Evolutionary conservation across 2,329 filamentous ascomycete genomes (phyloP), one percentile per base, ranked within the genome.

Genomic region (Cytospora paraplurivora): DNA sequence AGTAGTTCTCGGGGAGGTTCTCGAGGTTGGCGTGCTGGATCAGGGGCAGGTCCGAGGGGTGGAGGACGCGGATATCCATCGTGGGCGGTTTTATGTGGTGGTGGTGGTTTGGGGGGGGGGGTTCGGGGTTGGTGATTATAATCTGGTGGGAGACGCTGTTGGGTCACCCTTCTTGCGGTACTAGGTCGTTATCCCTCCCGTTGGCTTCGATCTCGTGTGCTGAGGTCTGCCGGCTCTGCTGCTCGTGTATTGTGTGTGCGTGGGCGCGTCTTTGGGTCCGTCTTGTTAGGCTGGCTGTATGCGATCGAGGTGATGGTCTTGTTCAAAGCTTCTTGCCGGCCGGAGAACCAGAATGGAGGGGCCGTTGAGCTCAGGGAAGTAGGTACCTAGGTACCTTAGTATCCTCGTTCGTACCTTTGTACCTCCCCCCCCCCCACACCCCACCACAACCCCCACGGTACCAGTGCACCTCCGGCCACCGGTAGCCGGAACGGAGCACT

Each of bases 1-100:
- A 98, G 86, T 99, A 99, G 84, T 99, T 99, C 79, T 99, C 95
- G 69, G 95, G 95, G 60, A 99, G 85, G 82, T 99, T 99, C 76
- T 96, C 96, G 76, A 99, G 93, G 82, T 99, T 98, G 75, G 94
- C 94, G 78, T 96, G 93, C 81, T 99, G 95, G 75, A 99, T 93
- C 74, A 95, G 88, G 69, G 92, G 92, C 69, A 96, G 91, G 79
- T 96, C 92, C 68, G 87, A 90, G 68, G 92, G 83, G 69, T 87
- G 89, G 70, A 99, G 88, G 68, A 95, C 82, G 69, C 94, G 90
- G 78, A 99, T 96, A 80, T 96, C 92, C 92, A 96, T 98, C 77
- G 67, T 79, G 78, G 68, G 44, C 12, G 54, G 32, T 44, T 27
- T 27, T 27, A 27, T 27, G 27, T 47, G 21, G 21, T 1, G 37